Base-by-base conservation (phyloP, 1,139 yeast genomes). In the Taphrina flavorubra region DNA sequence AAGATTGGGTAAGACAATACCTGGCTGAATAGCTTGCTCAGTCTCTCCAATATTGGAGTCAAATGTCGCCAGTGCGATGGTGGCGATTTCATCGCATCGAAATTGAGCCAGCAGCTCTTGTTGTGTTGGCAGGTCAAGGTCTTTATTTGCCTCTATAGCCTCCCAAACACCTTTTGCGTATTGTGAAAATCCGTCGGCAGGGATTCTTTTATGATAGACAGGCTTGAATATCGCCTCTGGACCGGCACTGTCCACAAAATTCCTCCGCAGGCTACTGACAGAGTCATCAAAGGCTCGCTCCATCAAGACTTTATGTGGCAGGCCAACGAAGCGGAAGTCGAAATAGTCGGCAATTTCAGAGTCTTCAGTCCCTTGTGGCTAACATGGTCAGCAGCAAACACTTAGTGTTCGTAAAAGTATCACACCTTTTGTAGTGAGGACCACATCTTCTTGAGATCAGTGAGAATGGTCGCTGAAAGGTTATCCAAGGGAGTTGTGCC, bases 101-200 rank as follows among this genome's bases (percentile, higher is more conserved):
- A 91, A 94, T 74, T 94, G 86, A 5, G 99, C 97, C 20, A 94
- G 98, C 71, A 94, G 81, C 58, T 91, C 90, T 77, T 94, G 99
- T 77, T 94, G 99, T 0, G 98, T 92, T 36, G 99, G 99, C 74
- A 94, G 83, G 78, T 94, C 99, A 74, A 94, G 84, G 76, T 94
- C 99, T 78, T 91, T 92, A 79, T 94, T 94, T 71, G 84, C 83
- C 78, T 92, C 96, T 75, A 94, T 94, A 77, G 92, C 97, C 65
- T 89, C 88, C 99, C 99, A 94, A 73, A 97, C 88, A 75, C 87
- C 90, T 69, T 87, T 88, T 0, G 97, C 92, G 75, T 94, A 94
- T 79, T 92, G 80, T 5, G 95, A 85, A 98, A 99, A 94, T 14
- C 97, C 99, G 78, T 94, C 99, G 65, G 94, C 83, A 6, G 99